Evolutionary conservation across 2,329 filamentous ascomycete genomes (phyloP), one percentile per base, ranked within the genome.

Genomic region (Penicillium sp.): DNA sequence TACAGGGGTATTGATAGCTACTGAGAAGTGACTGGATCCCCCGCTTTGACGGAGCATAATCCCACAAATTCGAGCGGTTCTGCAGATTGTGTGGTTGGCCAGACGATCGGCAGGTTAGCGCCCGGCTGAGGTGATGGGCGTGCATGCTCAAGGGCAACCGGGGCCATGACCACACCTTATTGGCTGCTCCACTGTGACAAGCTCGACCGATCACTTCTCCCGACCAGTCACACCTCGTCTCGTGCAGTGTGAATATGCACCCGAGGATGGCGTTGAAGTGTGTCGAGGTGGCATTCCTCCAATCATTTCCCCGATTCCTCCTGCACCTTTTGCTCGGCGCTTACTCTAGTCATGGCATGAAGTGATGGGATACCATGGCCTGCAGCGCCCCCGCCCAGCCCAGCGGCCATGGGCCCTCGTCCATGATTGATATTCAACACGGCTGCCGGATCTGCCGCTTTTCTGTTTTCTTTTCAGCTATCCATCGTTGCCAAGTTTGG

Each of bases 171-270:
- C 46, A 58, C 56, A 60, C 67, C 50, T 63, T 10, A 66, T 62
- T 65, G 63, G 65, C 52, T 53, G 43, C 65, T 64, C 69, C 70
- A 67, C 69, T 70, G 71, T 73, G 71, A 73, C 66, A 69, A 70
- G 65, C 64, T 67, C 63, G 68, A 60, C 63, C 59, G 58, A 64
- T 62, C 57, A 62, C 57, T 53, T 54, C 49, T 23, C 43, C 50
- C 56, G 54, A 57, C 70, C 69, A 71, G 67, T 72, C 67, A 70
- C 58, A 58, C 29, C 39, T 23, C 39, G 21, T 44, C 50, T 33
- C 50, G 29, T 45, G 48, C 58, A 50, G 55, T 63, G 56, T 53
- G 54, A 60, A 62, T 47, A 55, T 60, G 64, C 64, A 66, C 51
- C 33, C 46, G 39, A 54, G 46, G 47, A 42, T 46, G 51, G 52